phyloP scores from a whole-genome alignment of 768 basidiomycete species.

The Trametes cingulata region DNA sequence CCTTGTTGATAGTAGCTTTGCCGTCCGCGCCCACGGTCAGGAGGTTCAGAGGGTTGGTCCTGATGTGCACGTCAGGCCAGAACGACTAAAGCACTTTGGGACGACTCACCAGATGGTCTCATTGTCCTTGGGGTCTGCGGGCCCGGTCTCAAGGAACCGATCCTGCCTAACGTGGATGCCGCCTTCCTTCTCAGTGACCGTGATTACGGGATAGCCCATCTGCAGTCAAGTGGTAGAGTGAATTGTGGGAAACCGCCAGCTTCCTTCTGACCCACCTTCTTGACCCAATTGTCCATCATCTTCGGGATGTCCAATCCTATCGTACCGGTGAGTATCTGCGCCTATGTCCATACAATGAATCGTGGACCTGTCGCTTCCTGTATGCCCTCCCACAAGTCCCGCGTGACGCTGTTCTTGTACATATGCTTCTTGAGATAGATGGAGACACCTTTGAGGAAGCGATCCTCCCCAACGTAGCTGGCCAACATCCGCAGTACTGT shows the following conservation, averaged over 20 bases:
- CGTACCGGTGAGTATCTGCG: background rate
- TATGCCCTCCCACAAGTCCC: conserved; percentile 88
- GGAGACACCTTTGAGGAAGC: conserved; percentile 85
- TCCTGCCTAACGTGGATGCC: conserved; percentile 86
- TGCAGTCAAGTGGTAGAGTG: conserved; percentile 19
- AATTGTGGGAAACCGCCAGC: background rate
- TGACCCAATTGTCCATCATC: conserved; percentile 92
- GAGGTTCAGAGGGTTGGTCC: conserved; percentile 81
- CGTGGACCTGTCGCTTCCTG: conserved; percentile 68
- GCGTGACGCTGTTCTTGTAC: conserved; percentile 82
- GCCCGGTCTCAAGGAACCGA: conserved; percentile 87
- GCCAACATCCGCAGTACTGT: conserved; percentile 92
- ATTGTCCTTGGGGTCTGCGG: conserved; percentile 77
- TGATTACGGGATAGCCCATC: conserved; percentile 88
- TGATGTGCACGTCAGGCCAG: conserved; percentile 31
- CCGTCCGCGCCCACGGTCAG: conserved; percentile 62
- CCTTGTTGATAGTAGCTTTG: conserved; percentile 57
- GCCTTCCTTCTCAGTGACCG: conserved; percentile 72
- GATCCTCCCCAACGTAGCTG: conserved; percentile 84
- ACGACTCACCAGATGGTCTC: conserved; percentile 73
- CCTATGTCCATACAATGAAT: too few species aligned
- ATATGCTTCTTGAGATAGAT: conserved; percentile 88
- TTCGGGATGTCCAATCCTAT: conserved; percentile 67
- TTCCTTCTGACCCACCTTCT: conserved; percentile 50
- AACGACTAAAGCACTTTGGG: too few species aligned